Evolutionary conservation across 257 asterid species (phyloP).

Genomic region (Forsythia viridissima): DNA sequence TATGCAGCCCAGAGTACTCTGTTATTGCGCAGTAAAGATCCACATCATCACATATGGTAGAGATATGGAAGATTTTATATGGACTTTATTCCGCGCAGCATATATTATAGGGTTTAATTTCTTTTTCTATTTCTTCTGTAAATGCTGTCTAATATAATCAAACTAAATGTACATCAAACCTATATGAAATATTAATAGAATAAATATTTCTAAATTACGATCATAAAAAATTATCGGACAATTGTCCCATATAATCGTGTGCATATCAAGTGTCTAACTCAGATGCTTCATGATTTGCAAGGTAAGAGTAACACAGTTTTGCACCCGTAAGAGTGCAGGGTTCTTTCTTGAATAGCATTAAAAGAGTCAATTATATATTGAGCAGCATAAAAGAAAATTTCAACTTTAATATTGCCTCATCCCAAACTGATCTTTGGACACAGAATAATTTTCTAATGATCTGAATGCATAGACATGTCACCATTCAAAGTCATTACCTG

Average conservation of each 20-base stretch:
- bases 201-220: too few relatives aligned
- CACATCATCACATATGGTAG: too few relatives aligned
- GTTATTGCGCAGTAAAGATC: too few relatives aligned
- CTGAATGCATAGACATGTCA: neutral
- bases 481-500: constrained; percentile 55
- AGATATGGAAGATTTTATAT: too few relatives aligned
- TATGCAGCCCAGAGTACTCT: too few relatives aligned
- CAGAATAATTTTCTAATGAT: neutral
- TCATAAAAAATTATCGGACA: too few relatives aligned
- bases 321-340: neutral
- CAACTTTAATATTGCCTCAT: neutral
- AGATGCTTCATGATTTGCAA: neutral
- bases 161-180: neutral
- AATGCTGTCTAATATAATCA: too few relatives aligned
- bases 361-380: neutral
- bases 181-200: neutral
- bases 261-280: too few relatives aligned
- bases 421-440: neutral
- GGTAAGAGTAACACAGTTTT: neutral
- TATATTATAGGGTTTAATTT: too few relatives aligned
- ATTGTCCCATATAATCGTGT: too few relatives aligned
- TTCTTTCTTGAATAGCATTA: neutral
- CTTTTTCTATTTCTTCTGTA: too few relatives aligned
- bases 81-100: too few relatives aligned
- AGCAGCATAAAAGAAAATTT: neutral